phyloP scores from a whole-genome alignment of 2,329 filamentous ascomycete genomes.

The Diaporthe batatas region DNA sequence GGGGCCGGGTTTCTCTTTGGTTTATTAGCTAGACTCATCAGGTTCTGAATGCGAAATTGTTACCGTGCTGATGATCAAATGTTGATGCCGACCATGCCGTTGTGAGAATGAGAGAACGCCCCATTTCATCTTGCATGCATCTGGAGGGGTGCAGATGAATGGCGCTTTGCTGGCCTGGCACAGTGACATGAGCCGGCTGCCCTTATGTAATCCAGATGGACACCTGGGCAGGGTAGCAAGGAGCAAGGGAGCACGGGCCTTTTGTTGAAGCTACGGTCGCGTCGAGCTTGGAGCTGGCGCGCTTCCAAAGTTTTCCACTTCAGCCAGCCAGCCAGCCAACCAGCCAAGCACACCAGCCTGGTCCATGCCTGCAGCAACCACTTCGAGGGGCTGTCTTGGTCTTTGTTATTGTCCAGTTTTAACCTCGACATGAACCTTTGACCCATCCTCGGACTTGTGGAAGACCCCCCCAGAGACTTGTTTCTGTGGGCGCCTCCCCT shows the following conservation, averaged over 20 bases:
- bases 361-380: constrained; percentile 30
- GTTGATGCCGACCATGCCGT: not conserved
- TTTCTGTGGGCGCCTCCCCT: constrained; percentile 12
- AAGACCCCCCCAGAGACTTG: constrained; percentile 16
- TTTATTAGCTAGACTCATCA: not conserved
- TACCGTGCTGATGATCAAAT: not conserved
- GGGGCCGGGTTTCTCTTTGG: not conserved
- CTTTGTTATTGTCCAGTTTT: constrained; percentile 6
- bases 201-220: not conserved
- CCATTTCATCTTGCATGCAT: no score
- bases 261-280: constrained; percentile 17
- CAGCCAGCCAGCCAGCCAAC: constrained; percentile 19
- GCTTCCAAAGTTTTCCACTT: constrained; percentile 34
- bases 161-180: not conserved
- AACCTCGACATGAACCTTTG: constrained; percentile 35
- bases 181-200: no score
- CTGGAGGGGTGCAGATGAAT: not conserved
- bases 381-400: constrained; percentile 17
- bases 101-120: no score
- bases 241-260: constrained; percentile 3
- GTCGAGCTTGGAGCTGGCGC: constrained; percentile 31
- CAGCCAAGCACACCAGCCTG: constrained; percentile 19
- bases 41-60: not conserved
- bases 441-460: not conserved
- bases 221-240: no score